These are phyloP conservation scores for Boletales sp. DNA, from an alignment of 768 basidiomycete genomes.

Conservation along the genomic window DNA sequence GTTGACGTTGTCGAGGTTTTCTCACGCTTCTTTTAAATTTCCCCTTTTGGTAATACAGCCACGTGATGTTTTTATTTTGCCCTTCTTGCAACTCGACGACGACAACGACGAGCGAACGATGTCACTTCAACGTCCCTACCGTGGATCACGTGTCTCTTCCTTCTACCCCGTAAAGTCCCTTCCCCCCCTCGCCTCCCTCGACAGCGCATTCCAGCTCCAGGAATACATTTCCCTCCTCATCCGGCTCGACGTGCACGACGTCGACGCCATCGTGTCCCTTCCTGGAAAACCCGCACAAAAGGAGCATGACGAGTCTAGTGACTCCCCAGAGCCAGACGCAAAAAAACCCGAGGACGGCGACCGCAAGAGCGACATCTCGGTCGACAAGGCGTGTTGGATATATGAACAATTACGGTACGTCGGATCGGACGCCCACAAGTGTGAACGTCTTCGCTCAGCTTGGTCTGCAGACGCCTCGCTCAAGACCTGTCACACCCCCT, in stretches of 20 bases:
- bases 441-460: not conserved
- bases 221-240: constrained; percentile 92
- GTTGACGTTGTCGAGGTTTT: constrained; percentile 5
- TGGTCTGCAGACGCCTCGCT: constrained; percentile 63
- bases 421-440: not conserved
- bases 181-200: constrained; percentile 67
- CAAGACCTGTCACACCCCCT: constrained; percentile 85
- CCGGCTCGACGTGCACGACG: constrained; percentile 82
- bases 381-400: constrained; percentile 84
- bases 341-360: constrained; percentile 29
- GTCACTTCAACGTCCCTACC: constrained; percentile 62
- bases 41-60: constrained; percentile 1
- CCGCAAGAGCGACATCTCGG: constrained; percentile 47
- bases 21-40: not conserved
- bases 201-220: constrained; percentile 92
- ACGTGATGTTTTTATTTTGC: constrained; percentile 15
- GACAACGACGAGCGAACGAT: constrained; percentile 24
- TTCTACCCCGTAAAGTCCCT: constrained; percentile 76
- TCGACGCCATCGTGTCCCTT: constrained; percentile 73
- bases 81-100: not conserved
- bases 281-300: constrained; percentile 48
- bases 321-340: constrained; percentile 28
- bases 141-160: constrained; percentile 73
- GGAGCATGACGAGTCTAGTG: constrained; percentile 22
- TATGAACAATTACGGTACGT: constrained; percentile 61